Evolutionary conservation across 1,284 basidiomycete genomes (phyloP).

Genomic region (Puccinia horiana): DNA sequence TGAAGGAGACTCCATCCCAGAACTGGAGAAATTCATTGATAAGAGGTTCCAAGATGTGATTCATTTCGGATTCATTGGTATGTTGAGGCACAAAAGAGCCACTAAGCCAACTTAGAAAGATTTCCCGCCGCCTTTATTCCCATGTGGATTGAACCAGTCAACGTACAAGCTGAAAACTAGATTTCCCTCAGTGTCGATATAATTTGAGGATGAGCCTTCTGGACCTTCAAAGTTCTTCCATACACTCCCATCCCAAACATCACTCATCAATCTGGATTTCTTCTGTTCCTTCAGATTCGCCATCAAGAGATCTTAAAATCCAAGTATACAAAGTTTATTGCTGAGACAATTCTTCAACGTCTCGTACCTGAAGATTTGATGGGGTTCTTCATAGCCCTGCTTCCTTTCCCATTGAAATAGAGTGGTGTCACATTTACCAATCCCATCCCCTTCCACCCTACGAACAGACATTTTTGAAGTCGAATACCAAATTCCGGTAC

Average conservation of each 20-base stretch:
- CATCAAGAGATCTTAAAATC: not conserved
- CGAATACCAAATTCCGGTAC: not conserved
- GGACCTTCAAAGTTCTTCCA: not conserved
- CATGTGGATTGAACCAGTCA: conserved; percentile 11
- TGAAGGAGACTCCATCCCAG: not conserved
- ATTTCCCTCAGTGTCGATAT: not conserved
- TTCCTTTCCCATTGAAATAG: too few species aligned
- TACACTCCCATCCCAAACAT: conserved; percentile 10
- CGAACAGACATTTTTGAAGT: not conserved
- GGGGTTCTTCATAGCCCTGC: not conserved
- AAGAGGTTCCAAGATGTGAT: conserved; percentile 4
- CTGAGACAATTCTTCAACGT: not conserved
- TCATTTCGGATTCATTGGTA: conserved; percentile 2
- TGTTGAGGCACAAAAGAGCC: not conserved
- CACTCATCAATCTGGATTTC: not conserved
- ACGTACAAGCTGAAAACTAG: conserved; percentile 17
- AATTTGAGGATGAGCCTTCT: not conserved
- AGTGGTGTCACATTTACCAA: too few species aligned
- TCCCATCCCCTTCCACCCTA: not conserved
- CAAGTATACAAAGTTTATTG: not conserved
- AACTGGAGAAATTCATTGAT: not conserved
- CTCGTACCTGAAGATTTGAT: not conserved
- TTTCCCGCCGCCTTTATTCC: not conserved
- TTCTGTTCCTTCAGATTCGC: not conserved
- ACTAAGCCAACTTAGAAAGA: not conserved